Evolutionary conservation across 495 filamentous ascomycete species (phyloP), one percentile per base, ranked within the genome.

Genomic region (Trichoderma reesei): DNA sequence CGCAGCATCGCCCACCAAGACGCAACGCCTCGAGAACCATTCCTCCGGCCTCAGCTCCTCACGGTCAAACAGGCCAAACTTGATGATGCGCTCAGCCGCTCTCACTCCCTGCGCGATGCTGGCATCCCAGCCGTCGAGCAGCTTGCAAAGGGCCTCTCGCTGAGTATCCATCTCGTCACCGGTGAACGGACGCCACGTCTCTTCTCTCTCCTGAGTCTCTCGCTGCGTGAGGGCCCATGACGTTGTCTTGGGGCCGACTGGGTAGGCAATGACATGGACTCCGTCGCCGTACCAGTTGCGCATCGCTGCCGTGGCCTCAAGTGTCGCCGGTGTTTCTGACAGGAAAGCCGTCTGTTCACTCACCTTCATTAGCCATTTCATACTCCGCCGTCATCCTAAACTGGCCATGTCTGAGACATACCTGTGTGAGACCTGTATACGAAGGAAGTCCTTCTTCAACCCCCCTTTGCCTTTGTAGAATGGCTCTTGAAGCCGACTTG

Each of bases 1-100:
- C n/a, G 70, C 68, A 6, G 70, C 70, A 68, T 72, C 70, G 13
- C 70, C 68, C 20, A 70, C 65, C 56, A 72, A 34, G 18, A 72
- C 70, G 62, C 54, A 66, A 11, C 68, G 64, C 11, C 14, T 60
- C 0, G 64, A 66, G 48, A 60, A 65, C 70, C 70, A 70, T 31
- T 70, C 63, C 61, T 67, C 65, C 13, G 66, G 63, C 13, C 37
- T 37, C 34, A 72, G 36, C 54, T 67, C 64, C 7, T 37, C 44
- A 1, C 70, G 39, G 60, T 72, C 70, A 46, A 66, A 72, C 10
- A 72, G 38, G 5, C 68, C 68, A 60, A 63, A 70, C 33, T 68
- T 65, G 20, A 68, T 67, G 11, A 72, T 65, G 6, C 68, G 44
- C 16, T 66, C 46, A 1, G 70, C 60, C 7, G 34, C 26, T 13